Evolutionary conservation across 2,329 filamentous ascomycete species (phyloP).

Genomic region (Zymoseptoria pseudotritici): DNA sequence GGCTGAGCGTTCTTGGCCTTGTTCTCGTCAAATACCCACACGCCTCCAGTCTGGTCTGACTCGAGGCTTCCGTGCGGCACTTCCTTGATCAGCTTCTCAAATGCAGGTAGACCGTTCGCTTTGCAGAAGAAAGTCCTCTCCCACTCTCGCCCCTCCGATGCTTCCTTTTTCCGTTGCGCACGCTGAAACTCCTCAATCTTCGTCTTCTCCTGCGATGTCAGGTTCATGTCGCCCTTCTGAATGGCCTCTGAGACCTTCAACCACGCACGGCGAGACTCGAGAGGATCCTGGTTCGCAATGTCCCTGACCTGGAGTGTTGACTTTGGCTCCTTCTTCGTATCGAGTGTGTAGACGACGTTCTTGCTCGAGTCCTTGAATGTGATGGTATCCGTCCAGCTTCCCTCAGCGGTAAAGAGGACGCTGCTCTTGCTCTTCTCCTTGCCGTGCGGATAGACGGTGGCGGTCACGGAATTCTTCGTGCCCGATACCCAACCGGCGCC

Average conservation of each 20-base stretch:
- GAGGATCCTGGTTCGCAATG: constrained; percentile 71
- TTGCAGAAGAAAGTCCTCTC: constrained; percentile 71
- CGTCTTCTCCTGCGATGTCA: constrained; percentile 68
- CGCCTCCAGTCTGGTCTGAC: constrained; percentile 58
- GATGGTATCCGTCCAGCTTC: constrained; percentile 84
- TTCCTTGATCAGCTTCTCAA: constrained; percentile 42
- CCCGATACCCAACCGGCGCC: constrained; percentile 92
- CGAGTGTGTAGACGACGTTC: constrained; percentile 37
- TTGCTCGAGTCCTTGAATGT: constrained; percentile 62
- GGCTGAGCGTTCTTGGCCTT: constrained; percentile 36
- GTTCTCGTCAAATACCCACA: constrained; percentile 60
- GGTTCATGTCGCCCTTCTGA: constrained; percentile 73
- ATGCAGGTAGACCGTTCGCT: constrained; percentile 34
- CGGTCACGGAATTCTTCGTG: constrained; percentile 87
- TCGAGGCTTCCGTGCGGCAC: constrained; percentile 43
- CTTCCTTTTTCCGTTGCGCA: constrained; percentile 65
- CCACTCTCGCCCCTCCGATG: constrained; percentile 69
- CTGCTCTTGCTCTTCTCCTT: constrained; percentile 56
- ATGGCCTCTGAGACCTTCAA: constrained; percentile 76
- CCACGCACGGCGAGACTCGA: constrained; percentile 87
- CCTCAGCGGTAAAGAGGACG: constrained; percentile 70
- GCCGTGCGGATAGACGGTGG: constrained; percentile 61
- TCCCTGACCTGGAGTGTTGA: constrained; percentile 65
- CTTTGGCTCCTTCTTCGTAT: constrained; percentile 42
- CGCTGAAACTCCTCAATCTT: constrained; percentile 88